These are phyloP conservation scores for Fusarium newnesense DNA, from an alignment of 2,329 filamentous ascomycete genomes.

Conservation along the genomic window DNA sequence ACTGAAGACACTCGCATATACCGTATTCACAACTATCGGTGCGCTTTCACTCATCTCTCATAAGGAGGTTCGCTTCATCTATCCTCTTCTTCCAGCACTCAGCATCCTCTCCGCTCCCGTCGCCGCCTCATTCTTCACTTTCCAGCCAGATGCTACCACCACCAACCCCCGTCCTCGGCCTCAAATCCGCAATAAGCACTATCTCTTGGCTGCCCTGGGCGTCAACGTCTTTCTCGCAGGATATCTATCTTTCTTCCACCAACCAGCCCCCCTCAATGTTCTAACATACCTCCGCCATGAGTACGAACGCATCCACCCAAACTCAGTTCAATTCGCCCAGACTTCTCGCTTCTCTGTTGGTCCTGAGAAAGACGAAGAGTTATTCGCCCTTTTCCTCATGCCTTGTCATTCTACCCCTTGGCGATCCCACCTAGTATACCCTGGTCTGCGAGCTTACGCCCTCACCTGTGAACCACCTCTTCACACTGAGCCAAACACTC, in stretches of 20 bases:
- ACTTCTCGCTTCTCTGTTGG: slow-evolving; percentile 40
- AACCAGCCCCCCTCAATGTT: slow-evolving; percentile 81
- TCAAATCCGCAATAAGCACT: slow-evolving; percentile 60
- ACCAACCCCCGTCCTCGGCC: slow-evolving; percentile 43
- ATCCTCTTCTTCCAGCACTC: slow-evolving; percentile 87
- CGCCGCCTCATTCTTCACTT: slow-evolving; percentile 72
- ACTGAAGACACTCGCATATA: slow-evolving; percentile 61
- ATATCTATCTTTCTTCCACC: slow-evolving; percentile 82
- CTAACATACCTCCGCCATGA: slow-evolving; percentile 79
- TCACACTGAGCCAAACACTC: slow-evolving; percentile 65
- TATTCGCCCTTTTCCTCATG: slow-evolving; percentile 85
- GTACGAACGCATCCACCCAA: slow-evolving; percentile 69
- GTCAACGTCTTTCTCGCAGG: slow-evolving; percentile 76
- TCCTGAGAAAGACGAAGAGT: slow-evolving; percentile 51
- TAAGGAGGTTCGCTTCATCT: slow-evolving; percentile 98
- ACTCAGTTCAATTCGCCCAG: slow-evolving; percentile 38
- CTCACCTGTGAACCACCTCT: slow-evolving; percentile 92
- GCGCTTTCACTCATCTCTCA: slow-evolving; percentile 84
- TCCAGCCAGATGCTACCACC: slow-evolving; percentile 41
- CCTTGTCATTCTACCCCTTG: slow-evolving; percentile 97
- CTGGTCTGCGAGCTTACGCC: slow-evolving; percentile 80
- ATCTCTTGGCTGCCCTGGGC: slow-evolving; percentile 68
- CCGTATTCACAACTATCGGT: slow-evolving; percentile 68
- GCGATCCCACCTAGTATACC: slow-evolving; percentile 86
- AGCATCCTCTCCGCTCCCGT: slow-evolving; percentile 81